Percentiles rank a stretch among this genome's conserved stretches.
These are phyloP conservation scores for Gossypioides kirkii DNA, from an alignment of 345 rosid genomes.

Conservation along the genomic window DNA sequence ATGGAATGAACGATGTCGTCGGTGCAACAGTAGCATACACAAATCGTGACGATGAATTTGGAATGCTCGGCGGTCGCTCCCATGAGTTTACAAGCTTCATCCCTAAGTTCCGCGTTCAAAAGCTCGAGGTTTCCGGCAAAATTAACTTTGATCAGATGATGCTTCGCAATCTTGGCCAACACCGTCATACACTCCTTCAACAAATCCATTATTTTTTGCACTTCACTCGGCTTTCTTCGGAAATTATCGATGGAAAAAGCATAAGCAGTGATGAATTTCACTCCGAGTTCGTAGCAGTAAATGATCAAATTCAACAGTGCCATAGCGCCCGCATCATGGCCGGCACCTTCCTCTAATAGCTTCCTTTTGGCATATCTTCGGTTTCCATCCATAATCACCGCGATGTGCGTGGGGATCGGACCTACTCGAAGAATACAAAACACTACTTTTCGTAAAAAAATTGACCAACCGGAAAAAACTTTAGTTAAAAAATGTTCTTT, in stretches of 20 bases:
- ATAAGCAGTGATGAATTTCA: slow-evolving; percentile 36
- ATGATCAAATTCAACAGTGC: neutral
- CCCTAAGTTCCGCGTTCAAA: slow-evolving; percentile 24
- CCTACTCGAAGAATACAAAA: neutral
- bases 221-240: slow-evolving; percentile 41
- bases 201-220: slow-evolving; percentile 41
- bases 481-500: neutral
- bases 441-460: neutral
- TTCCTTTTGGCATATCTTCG: neutral
- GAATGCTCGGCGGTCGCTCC: slow-evolving; percentile 32
- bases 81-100: slow-evolving; percentile 38
- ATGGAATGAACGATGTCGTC: slow-evolving; percentile 47
- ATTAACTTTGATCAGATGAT: slow-evolving; percentile 25
- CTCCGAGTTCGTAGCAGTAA: slow-evolving; percentile 31
- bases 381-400: slow-evolving; percentile 7
- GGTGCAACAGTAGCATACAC: slow-evolving; percentile 37
- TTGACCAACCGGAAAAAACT: neutral
- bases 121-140: slow-evolving; percentile 43
- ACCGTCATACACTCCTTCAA: slow-evolving; percentile 36
- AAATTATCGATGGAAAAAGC: slow-evolving; percentile 63
- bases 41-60: slow-evolving; percentile 28
- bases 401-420: neutral
- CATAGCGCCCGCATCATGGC: neutral
- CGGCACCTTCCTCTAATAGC: neutral
- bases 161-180: slow-evolving; percentile 25